Evolutionary conservation across 2,329 filamentous ascomycete species (phyloP).

Genomic region (Colletotrichum truncatum): DNA sequence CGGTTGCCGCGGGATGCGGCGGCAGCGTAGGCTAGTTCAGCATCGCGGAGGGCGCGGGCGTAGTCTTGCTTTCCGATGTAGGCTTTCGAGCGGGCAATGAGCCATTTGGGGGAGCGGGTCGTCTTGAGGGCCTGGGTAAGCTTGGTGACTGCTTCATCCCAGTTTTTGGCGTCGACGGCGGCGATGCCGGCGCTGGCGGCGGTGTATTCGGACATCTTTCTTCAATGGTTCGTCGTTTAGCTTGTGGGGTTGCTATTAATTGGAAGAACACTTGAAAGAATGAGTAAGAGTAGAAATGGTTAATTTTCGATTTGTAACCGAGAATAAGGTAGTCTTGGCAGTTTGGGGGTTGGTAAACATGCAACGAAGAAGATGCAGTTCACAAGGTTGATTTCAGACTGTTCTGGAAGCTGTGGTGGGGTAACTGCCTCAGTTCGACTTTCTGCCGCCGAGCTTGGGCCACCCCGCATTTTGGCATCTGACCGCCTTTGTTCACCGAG

Average conservation of each 20-base stretch:
- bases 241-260: neutral
- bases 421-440: neutral
- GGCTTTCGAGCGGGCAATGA: conserved; percentile 83
- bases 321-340: too few species aligned
- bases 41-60: conserved; percentile 74
- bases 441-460: neutral
- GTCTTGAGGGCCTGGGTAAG: conserved; percentile 74
- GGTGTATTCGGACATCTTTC: conserved; percentile 60
- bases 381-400: too few species aligned
- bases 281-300: too few species aligned
- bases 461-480: neutral
- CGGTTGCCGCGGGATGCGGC: conserved; percentile 76
- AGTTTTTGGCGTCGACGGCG: conserved; percentile 71
- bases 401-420: conserved; percentile 45
- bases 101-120: conserved; percentile 78
- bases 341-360: too few species aligned
- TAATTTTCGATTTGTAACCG: too few species aligned
- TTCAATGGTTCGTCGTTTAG: neutral
- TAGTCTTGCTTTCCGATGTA: conserved; percentile 72
- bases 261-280: too few species aligned
- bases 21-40: conserved; percentile 70
- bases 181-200: conserved; percentile 70
- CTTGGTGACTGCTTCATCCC: conserved; percentile 71
- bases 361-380: too few species aligned
- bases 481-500: neutral